Percentiles rank a stretch among this genome's conserved stretches.
Conservation (phyloP, 306 rosid genomes). For the Fragaria nilgerrensis region DNA sequence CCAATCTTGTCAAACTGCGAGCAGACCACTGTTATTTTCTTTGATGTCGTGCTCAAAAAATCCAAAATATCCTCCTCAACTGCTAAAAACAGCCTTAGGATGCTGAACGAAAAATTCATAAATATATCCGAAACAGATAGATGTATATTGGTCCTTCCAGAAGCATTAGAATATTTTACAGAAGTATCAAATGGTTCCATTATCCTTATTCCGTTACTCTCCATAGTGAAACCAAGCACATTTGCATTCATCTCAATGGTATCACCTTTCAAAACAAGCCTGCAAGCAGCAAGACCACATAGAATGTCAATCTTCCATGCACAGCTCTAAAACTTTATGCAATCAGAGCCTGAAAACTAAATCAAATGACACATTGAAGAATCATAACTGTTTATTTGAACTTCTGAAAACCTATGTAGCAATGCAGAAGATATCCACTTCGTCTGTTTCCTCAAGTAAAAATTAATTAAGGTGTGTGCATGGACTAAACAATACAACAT, state of each 20-base stretch:
- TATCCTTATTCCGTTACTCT: slow-evolving; percentile 88
- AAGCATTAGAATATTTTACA: slow-evolving; percentile 77
- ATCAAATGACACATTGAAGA: not conserved
- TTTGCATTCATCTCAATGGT: slow-evolving; percentile 78
- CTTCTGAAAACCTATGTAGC: not conserved
- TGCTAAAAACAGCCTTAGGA: slow-evolving; percentile 83
- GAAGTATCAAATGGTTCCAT: slow-evolving; percentile 94
- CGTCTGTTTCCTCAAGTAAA: not conserved
- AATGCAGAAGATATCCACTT: not conserved
- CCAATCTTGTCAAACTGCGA: slow-evolving; percentile 94
- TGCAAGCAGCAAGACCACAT: slow-evolving; percentile 37
- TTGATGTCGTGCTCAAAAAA: slow-evolving; percentile 83
- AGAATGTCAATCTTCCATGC: slow-evolving; percentile 16
- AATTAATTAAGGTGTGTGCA: not conserved
- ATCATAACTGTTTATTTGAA: not conserved
- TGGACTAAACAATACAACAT: not conserved
- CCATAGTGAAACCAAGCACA: slow-evolving; percentile 86
- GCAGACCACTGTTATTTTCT: slow-evolving; percentile 85
- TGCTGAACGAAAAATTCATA: slow-evolving; percentile 96
- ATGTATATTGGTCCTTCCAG: slow-evolving; percentile 84
- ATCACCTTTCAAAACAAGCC: slow-evolving; percentile 81
- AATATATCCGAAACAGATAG: slow-evolving; percentile 75
- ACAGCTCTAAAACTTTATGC: slow-evolving; percentile 1
- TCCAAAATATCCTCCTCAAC: slow-evolving; percentile 89
- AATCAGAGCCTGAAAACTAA: not conserved